Conservation (phyloP, 371 early-diverging fungal species). For the Apophysomyces elegans region DNA sequence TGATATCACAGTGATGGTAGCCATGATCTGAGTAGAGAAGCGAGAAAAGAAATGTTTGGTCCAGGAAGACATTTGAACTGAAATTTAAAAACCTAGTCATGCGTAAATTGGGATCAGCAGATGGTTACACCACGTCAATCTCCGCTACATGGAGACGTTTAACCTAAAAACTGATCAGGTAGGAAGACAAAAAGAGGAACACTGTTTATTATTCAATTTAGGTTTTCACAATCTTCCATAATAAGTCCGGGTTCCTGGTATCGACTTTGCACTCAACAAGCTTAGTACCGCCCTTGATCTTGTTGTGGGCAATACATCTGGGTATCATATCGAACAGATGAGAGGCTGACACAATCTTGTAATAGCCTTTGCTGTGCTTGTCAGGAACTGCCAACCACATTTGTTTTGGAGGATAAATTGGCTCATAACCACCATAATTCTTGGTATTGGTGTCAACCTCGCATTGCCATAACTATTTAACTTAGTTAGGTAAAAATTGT, state of each 20-base stretch:
- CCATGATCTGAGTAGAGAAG: background rate
- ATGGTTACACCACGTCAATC: too few species aligned
- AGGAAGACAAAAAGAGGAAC: background rate
- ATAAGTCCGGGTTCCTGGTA: slow-evolving; percentile 25
- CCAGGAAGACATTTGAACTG: slow-evolving; percentile 1
- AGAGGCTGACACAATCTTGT: slow-evolving; percentile 35
- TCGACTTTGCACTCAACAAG: slow-evolving; percentile 33
- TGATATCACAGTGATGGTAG: slow-evolving; percentile 40
- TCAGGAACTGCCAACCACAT: slow-evolving; percentile 38
- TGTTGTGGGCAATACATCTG: slow-evolving; percentile 26
- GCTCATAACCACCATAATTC: slow-evolving; percentile 29
- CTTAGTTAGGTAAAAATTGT: background rate
- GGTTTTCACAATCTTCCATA: slow-evolving; percentile 28
- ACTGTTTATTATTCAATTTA: background rate
- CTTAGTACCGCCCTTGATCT: slow-evolving; percentile 34
- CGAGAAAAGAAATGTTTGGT: background rate
- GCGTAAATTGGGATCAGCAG: background rate
- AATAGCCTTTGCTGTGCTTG: slow-evolving; percentile 21
- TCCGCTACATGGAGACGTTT: background rate
- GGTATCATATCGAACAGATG: slow-evolving; percentile 44
- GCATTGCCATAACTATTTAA: slow-evolving; percentile 40
- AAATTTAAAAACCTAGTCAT: slow-evolving; percentile 2
- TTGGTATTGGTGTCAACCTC: slow-evolving; percentile 28
- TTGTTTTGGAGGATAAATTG: slow-evolving; percentile 35
- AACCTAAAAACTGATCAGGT: background rate